Evolutionary conservation across 495 filamentous ascomycete species (phyloP), one percentile per base, ranked within the genome.

Genomic region (Penicillium atrosanguineum): DNA sequence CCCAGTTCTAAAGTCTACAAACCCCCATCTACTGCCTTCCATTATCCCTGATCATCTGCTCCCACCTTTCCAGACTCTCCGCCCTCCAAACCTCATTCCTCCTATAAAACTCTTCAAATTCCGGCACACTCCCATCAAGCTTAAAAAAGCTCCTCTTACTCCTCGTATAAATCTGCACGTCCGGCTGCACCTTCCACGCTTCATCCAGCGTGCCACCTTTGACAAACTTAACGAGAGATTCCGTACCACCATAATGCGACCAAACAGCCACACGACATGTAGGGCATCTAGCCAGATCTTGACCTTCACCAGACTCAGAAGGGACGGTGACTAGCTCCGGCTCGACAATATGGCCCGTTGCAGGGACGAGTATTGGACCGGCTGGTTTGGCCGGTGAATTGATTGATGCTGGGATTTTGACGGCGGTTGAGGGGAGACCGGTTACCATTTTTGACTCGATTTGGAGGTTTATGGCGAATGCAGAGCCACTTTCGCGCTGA

Each of bases 311-410:
- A 7, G 47, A 50, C 23, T 50, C 47, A 11, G 38, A 50, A 7
- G 47, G 47, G 18, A 26, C 41, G 15, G 7, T 38, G 9, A 48
- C 37, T 7, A 9, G 15, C 12, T 39, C 18, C 0, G 31, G 31
- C 4, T 48, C 46, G 6, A 20, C 50, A 36, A 56, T 40, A 50
- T 51, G 15, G 25, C 50, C 7, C 42, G 46, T 5, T 11, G 50
- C 41, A 47, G 53, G 21, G 46, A 47, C 7, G 53, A 46, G 31
- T 23, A 8, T 5, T 7, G 46, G 46, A 4, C 29, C 46, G 6
- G 46, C 46, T 16, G 38, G 46, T 20, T 39, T 49, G 18, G 15
- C 37, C 8, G 15, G 3, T 31, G 40, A 37, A 4, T 20, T 50
- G 7, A 20, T 41, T 0, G 37, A 52, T 44, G 40, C 49, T 36